Conservation (phyloP, 108 stramenopile genomes). For the Hondaea fermentalgiana region DNA sequence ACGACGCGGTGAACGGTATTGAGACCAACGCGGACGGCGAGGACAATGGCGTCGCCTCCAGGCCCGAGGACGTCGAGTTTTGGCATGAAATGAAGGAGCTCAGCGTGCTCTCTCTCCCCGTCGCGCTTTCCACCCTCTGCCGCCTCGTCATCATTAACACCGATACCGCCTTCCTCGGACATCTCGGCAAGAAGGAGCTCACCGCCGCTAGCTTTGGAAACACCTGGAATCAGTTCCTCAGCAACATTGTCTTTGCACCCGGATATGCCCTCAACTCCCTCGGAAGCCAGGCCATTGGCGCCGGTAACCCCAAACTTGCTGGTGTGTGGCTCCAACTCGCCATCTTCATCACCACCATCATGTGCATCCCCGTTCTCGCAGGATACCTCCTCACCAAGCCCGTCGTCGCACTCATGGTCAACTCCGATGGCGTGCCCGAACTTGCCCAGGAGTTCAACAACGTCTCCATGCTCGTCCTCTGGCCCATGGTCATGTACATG, state of each 20-base stretch:
- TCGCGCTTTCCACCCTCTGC: not conserved
- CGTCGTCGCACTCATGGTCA: not conserved
- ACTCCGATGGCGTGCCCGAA: not conserved
- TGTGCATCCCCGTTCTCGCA: conserved; percentile 13
- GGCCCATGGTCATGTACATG: conserved; percentile 18
- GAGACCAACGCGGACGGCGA: not conserved
- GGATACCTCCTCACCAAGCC: conserved; percentile 7
- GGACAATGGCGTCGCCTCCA: not conserved
- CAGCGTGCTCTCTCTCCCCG: not conserved
- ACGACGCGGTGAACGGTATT: not conserved
- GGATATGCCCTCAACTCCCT: conserved; percentile 26
- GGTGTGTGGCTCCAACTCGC: conserved; percentile 24
- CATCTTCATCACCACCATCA: not conserved
- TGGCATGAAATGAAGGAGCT: conserved; percentile 5
- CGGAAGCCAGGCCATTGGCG: conserved; percentile 21
- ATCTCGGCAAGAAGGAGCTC: not conserved
- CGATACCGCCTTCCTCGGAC: conserved; percentile 6
- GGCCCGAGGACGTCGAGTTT: not conserved
- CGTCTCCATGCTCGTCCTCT: not conserved
- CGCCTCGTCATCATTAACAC: conserved; percentile 12
- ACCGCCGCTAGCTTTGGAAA: not conserved
- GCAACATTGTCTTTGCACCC: not conserved
- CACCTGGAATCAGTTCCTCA: conserved; percentile 11
- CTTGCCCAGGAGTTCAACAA: conserved; percentile 1
- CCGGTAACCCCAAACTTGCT: conserved; percentile 26